Evolutionary conservation across 2,329 filamentous ascomycete species (phyloP), one percentile per base, ranked within the genome.

Genomic region (Penicillium sp.): DNA sequence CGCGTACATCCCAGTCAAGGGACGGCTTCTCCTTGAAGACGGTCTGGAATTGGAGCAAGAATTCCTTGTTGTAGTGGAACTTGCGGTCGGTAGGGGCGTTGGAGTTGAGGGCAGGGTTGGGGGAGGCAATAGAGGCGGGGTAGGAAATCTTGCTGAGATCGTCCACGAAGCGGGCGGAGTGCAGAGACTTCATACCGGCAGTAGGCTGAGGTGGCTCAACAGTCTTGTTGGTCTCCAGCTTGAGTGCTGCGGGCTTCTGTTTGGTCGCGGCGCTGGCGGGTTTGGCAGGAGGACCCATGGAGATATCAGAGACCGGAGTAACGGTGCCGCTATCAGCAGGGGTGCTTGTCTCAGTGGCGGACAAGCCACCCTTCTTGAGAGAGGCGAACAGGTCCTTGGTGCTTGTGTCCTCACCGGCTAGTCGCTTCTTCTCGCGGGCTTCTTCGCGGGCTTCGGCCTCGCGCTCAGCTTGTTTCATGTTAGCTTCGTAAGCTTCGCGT

Each of bases 1-100:
- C 89, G 73, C 95, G 93, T 67, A 90, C 85, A 74, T 96, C 91
- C 87, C 97, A 99, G 74, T 98, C 94, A 48, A 93, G 79, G 0
- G 93, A 96, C 15, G 95, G 95, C 81, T 97, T 96, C 83, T 99
- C 95, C 66, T 92, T 96, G 81, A 97, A 99, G 21, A 97, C 92
- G 70, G 87, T 87, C 81, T 97, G 92, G 85, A 99, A 99, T 75
- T 99, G 95, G 31, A 99, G 85, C 80, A 99, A 83, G 84, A 99
- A 99, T 71, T 90, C 90, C 72, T 93, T 91, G 80, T 98, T 93
- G 78, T 99, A 99, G 77, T 96, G 93, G 83, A 96, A 96, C 81
- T 93, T 94, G 78, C 90, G 78, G 62, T 80, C 91, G 38, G 87
- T 84, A 30, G 92, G 90, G 17, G 90, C 90, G 64, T 71, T 81